These are phyloP conservation scores for Trichoderma polysporum DNA, from an alignment of 2,329 filamentous ascomycete species.

Conservation along the genomic window DNA sequence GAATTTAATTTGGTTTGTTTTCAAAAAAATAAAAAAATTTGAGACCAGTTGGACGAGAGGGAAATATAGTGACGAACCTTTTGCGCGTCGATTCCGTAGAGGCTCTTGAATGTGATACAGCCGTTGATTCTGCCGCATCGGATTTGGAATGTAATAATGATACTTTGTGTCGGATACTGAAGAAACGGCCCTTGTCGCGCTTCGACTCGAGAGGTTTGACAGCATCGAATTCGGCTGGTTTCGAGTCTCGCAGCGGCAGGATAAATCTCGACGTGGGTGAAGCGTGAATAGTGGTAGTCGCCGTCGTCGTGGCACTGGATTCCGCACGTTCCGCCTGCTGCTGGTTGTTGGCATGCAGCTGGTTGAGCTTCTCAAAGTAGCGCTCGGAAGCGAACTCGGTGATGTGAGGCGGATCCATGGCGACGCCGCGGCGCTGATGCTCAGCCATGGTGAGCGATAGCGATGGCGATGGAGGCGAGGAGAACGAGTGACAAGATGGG, in stretches of 20 bases:
- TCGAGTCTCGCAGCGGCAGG: slow-evolving; percentile 48
- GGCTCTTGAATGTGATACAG: slow-evolving; percentile 23
- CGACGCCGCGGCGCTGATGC: slow-evolving; percentile 30
- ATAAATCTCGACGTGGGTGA: slow-evolving; percentile 46
- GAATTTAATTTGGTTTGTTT: neutral
- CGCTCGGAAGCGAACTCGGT: slow-evolving; percentile 66
- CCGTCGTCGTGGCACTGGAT: slow-evolving; percentile 23
- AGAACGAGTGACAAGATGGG: slow-evolving; percentile 27
- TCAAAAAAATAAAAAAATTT: neutral
- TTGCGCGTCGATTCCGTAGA: slow-evolving; percentile 33
- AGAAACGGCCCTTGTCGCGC: slow-evolving; percentile 45
- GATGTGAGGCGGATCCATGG: slow-evolving; percentile 62
- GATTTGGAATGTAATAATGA: slow-evolving; percentile 38
- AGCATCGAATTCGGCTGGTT: slow-evolving; percentile 33
- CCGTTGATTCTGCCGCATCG: slow-evolving; percentile 24
- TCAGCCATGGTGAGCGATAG: slow-evolving; percentile 35
- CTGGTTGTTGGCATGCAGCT: slow-evolving; percentile 47
- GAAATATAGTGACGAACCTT: slow-evolving; percentile 30
- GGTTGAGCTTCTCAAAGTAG: slow-evolving; percentile 61
- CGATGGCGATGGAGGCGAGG: slow-evolving; percentile 14
- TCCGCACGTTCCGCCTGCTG: slow-evolving; percentile 36
- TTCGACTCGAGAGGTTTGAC: slow-evolving; percentile 36
- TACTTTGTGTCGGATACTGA: slow-evolving; percentile 42
- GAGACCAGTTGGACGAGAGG: neutral
- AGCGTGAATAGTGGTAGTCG: slow-evolving; percentile 28